These are phyloP conservation scores for Pelargonium fulgidum DNA, from an alignment of 441 rosid species.

Conservation along the genomic window DNA sequence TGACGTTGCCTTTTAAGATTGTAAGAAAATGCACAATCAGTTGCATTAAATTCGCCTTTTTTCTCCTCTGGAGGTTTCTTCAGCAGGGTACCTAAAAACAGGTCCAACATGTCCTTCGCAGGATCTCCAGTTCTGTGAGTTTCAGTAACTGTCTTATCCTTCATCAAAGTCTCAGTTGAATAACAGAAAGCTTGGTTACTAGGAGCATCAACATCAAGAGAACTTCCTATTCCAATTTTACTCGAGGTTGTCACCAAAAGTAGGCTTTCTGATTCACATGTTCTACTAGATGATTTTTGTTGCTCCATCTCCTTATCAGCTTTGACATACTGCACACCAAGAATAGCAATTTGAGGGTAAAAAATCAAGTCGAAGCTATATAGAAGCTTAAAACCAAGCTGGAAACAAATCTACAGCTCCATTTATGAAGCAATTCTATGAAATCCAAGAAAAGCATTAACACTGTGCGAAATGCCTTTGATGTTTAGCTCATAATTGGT, in stretches of 20 bases:
- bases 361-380: not conserved
- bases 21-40: constrained; percentile 18
- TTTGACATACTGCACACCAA: constrained; percentile 34
- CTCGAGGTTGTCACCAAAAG: constrained; percentile 8
- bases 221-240: constrained; percentile 17
- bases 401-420: not conserved
- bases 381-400: constrained; percentile 1
- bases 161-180: constrained; percentile 13
- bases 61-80: constrained; percentile 30
- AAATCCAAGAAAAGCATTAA: not conserved
- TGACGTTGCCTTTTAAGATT: constrained; percentile 21
- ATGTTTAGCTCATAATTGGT: no score
- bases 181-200: constrained; percentile 12
- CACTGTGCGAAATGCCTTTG: no score
- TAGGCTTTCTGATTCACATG: constrained; percentile 15
- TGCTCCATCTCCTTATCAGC: constrained; percentile 19
- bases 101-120: constrained; percentile 50
- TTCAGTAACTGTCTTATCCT: constrained; percentile 15
- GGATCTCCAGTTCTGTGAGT: constrained; percentile 33
- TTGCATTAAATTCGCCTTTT: constrained; percentile 11
- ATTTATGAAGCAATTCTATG: not conserved
- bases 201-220: constrained; percentile 14
- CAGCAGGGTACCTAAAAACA: constrained; percentile 51
- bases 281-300: constrained; percentile 14
- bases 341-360: constrained; percentile 10